Evolutionary conservation across 768 basidiomycete genomes (phyloP).

Genomic region (Mycena haematopus): DNA sequence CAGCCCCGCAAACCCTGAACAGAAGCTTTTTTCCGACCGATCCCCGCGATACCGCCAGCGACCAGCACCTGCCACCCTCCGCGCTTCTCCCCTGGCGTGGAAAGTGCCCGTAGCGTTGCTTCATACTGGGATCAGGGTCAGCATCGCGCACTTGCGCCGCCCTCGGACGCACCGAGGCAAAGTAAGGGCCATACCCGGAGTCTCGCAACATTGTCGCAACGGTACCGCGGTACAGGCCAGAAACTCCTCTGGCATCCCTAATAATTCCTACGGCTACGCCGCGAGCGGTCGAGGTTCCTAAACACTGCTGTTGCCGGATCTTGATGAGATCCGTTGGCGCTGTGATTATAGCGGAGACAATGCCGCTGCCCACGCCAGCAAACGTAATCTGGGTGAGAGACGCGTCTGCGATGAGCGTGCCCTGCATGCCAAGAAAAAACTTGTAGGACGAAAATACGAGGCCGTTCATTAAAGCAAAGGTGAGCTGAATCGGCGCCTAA

Average conservation of each 20-base stretch:
- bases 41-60: slow-evolving; percentile 80
- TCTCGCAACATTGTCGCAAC: slow-evolving; percentile 79
- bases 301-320: slow-evolving; percentile 77
- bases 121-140: slow-evolving; percentile 56
- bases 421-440: slow-evolving; percentile 74
- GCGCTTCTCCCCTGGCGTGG: slow-evolving; percentile 31
- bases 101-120: slow-evolving; percentile 61
- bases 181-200: slow-evolving; percentile 86
- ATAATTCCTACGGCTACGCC: slow-evolving; percentile 65
- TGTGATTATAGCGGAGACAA: slow-evolving; percentile 80
- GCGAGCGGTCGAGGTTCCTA: slow-evolving; percentile 50
- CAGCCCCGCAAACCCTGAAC: neutral
- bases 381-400: slow-evolving; percentile 74
- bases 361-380: slow-evolving; percentile 82
- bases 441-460: slow-evolving; percentile 87
- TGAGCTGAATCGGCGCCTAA: slow-evolving; percentile 50
- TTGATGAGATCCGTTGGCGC: slow-evolving; percentile 90
- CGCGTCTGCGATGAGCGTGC: slow-evolving; percentile 57
- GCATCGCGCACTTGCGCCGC: slow-evolving; percentile 5
- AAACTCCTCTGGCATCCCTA: slow-evolving; percentile 58
- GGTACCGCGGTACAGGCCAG: slow-evolving; percentile 80
- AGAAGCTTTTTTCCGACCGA: slow-evolving; percentile 42
- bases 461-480: slow-evolving; percentile 81
- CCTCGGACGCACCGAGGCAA: slow-evolving; percentile 63
- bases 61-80: slow-evolving; percentile 59